Evolutionary conservation across 495 filamentous ascomycete species (phyloP), one percentile per base, ranked within the genome.

Genomic region (Polyplosphaeria fusca): DNA sequence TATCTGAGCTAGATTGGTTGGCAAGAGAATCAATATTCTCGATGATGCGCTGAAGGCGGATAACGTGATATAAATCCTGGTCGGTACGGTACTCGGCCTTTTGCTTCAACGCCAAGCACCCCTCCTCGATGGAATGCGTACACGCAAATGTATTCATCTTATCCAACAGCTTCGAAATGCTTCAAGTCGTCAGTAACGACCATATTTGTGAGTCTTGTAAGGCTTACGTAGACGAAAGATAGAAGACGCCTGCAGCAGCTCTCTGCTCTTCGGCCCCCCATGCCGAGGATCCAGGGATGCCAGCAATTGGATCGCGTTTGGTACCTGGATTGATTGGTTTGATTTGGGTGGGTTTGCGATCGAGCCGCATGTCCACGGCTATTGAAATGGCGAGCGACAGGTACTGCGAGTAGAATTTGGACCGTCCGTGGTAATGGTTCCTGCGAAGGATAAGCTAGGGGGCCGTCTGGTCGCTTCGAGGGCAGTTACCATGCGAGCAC

Each of bases 201-300:
- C n/a, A n/a, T n/a, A n/a, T n/a, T n/a, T n/a, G n/a, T n/a, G n/a
- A n/a, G n/a, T n/a, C n/a, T n/a, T 26, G 20, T 18, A 2, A 41
- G 16, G 32, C 49, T 43, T 61, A 61, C 58, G 52, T 56, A 5
- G 59, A 62, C 22, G 59, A 51, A 3, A 62, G 27, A 27, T 56
- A 62, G 45, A 56, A 62, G 22, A 46, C 32, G 22, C 52, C 59
- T 5, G 59, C 59, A 5, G 52, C 38, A 14, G 59, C 59, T 22
- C 59, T 40, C 28, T 62, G 59, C 20, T 56, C 59, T 30, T 62
- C 59, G 1, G 52, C 22, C 3, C 52, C 52, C 59, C 59, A 62
- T 1, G 32, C 37, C 24, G 26, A 16, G 2, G 38, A 52, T 13
- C 38, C 52, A 25, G 37, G 23, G 20, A 30, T 27, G 1, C 9